Base-by-base conservation (phyloP, 768 basidiomycete species). In the Mrakia gelida region DNA sequence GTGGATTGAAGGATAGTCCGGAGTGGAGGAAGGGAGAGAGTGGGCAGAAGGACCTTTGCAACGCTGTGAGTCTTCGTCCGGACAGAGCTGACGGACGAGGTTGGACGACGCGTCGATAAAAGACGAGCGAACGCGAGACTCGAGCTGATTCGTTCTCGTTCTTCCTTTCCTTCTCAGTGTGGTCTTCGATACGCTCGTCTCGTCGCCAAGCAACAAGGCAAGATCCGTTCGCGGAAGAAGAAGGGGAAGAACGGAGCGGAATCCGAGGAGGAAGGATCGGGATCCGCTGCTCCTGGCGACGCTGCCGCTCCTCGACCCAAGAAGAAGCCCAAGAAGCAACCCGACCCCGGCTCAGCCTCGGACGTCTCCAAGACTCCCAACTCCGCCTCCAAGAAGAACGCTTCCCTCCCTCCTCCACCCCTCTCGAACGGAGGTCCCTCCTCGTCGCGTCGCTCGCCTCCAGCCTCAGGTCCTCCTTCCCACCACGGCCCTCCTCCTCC, bases 11-110 rank as follows among this genome's bases (percentile, higher is more conserved):
- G 10, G 88, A 88, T 11, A 94, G 92, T 82, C 93, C 93, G 0
- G 93, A 95, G 84, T 95, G 93, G 93, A 87, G 93, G 83, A 95
- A 95, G 84, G 93, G 93, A 28, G 92, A 92, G 73, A 92, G 89
- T 81, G 93, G 93, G 38, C 91, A 92, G 84, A 95, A 95, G 85
- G 92, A 95, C 84, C 87, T 95, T 38, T 95, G 93, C 84, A 95
- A 95, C 86, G 93, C 93, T 91, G 94, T 85, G 87, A 92, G 88
- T 49, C 26, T 76, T 34, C 80, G 75, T 56, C 59, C 41, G 4
- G 8, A 3, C 4, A 38, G 38, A 38, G 38, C 3, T 38, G 38
- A 3, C 4, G 38, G 38, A 38, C 38, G 38, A 38, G 38, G 38
- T 38, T 23, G n/a, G 23, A 45, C 34, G 30, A 23, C 15, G 65